Evolutionary conservation across 352 stramenopile genomes (phyloP).

Genomic region (Phytophthora litchii): DNA sequence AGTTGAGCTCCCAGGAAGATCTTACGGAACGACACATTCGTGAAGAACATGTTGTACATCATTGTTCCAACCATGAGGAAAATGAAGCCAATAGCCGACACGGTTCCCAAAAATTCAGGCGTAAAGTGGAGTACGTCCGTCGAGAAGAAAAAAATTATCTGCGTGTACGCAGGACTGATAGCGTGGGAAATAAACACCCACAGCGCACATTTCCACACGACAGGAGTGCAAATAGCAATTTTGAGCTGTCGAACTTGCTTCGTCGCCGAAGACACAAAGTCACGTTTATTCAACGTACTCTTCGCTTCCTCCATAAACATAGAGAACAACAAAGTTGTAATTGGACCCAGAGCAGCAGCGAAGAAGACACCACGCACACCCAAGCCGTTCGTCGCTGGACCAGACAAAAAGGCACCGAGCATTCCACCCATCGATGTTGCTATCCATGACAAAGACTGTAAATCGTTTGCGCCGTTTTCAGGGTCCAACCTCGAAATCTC

Average conservation of each 20-base stretch:
- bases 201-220: conserved; percentile 95
- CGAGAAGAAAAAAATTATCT: conserved; percentile 96
- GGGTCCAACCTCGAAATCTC: conserved; percentile 91
- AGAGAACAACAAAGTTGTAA: conserved; percentile 91
- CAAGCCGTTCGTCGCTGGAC: conserved; percentile 88
- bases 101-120: conserved; percentile 94
- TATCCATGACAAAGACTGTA: conserved; percentile 96
- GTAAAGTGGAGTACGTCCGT: conserved; percentile 95
- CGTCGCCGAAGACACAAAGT: conserved; percentile 61
- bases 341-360: conserved; percentile 87
- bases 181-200: conserved; percentile 96
- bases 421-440: conserved; percentile 92
- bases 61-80: conserved; percentile 83
- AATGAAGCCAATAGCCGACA: conserved; percentile 80
- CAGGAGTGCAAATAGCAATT: conserved; percentile 79
- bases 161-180: conserved; percentile 92
- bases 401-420: conserved; percentile 92
- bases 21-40: conserved; percentile 91
- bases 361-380: conserved; percentile 93
- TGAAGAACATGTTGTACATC: conserved; percentile 89
- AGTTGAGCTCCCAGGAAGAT: conserved; percentile 92
- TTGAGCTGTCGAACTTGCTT: conserved; percentile 71
- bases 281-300: conserved; percentile 37
- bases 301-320: conserved; percentile 89
- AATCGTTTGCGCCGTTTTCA: conserved; percentile 86